Evolutionary conservation across 2,329 filamentous ascomycete genomes (phyloP), one percentile per base, ranked within the genome.

Genomic region (Pyrenophora tritici-repentis): DNA sequence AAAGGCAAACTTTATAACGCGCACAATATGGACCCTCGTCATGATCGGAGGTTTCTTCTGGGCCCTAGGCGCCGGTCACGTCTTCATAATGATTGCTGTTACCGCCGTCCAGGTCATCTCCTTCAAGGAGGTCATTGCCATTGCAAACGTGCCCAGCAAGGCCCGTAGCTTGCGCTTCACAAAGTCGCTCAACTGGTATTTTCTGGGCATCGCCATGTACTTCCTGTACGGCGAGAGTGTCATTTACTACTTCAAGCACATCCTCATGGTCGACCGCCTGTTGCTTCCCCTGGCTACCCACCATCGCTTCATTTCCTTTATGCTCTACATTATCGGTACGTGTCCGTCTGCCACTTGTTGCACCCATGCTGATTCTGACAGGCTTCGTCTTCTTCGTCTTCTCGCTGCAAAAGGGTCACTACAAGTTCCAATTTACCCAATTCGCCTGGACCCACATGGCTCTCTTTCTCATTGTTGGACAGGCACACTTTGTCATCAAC

Each of bases 391-490:
- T 96, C 81, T 99, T 99, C 73, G 94, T 99, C 66, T 88, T 86
- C 40, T 96, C 93, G 7, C 84, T 99, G 47, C 90, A 97, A 75
- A 93, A 95, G 62, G 92, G 93, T 35, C 90, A 97, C 76, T 97
- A 97, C 81, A 90, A 88, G 74, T 97, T 99, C 78, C 94, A 99
- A 76, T 99, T 99, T 77, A 96, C 92, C 56, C 94, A 99, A 76
- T 99, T 97, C 69, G 94, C 92, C 46, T 99, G 94, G 94, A 97
- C 94, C 12, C 94, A 99, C 75, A 97, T 99, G 92, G 94, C 95
- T 4, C 84, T 99, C 16, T 97, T 96, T 79, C 82, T 99, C 67
- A 97, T 99, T 67, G 93, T 97, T 33, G 92, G 96, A 5, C 92
- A 99, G 76, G 92, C 94, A 12, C 94, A 99, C 74, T 99, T 99